Evolutionary conservation across 2,329 filamentous ascomycete species (phyloP).

Genomic region (Geosmithia morbida): DNA sequence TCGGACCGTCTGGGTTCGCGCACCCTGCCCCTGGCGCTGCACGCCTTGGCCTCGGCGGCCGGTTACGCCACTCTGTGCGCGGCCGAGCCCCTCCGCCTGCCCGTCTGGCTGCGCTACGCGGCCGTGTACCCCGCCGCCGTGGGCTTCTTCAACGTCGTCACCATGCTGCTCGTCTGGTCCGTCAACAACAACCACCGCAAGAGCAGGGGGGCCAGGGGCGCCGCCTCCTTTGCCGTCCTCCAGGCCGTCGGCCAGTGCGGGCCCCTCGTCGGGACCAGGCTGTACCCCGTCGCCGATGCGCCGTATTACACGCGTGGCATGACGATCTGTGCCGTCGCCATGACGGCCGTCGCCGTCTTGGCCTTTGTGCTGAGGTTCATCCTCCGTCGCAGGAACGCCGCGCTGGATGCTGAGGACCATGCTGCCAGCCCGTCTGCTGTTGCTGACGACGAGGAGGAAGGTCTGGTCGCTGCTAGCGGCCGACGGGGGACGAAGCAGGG

Average conservation of each 20-base stretch:
- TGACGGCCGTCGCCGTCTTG: slow-evolving; percentile 44
- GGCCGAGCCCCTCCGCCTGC: slow-evolving; percentile 28
- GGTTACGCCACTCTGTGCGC: slow-evolving; percentile 50
- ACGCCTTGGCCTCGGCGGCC: slow-evolving; percentile 49
- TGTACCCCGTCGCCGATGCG: slow-evolving; percentile 46
- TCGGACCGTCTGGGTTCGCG: slow-evolving; percentile 55
- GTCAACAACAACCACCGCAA: slow-evolving; percentile 70
- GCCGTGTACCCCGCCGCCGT: slow-evolving; percentile 65
- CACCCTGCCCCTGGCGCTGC: slow-evolving; percentile 50
- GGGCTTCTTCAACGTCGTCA: slow-evolving; percentile 76
- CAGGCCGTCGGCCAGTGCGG: slow-evolving; percentile 74
- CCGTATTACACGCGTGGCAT: slow-evolving; percentile 52
- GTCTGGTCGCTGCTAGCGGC: slow-evolving; percentile 17
- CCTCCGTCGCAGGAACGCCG: slow-evolving; percentile 33
- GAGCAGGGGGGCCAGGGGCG: slow-evolving; percentile 53
- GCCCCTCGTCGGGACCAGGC: slow-evolving; percentile 51
- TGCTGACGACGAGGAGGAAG: slow-evolving; percentile 21
- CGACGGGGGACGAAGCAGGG: slow-evolving; percentile 5
- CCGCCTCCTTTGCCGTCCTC: slow-evolving; percentile 49
- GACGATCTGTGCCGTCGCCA: slow-evolving; percentile 45
- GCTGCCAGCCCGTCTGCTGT: slow-evolving; percentile 6
- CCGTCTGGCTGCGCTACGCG: slow-evolving; percentile 46
- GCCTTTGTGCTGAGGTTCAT: slow-evolving; percentile 38
- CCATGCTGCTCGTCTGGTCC: slow-evolving; percentile 75
- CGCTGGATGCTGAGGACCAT: slow-evolving; percentile 20